Base-by-base conservation (phyloP, 176 grass and related monocot genomes). In the Chrysopogon serrulatus region DNA sequence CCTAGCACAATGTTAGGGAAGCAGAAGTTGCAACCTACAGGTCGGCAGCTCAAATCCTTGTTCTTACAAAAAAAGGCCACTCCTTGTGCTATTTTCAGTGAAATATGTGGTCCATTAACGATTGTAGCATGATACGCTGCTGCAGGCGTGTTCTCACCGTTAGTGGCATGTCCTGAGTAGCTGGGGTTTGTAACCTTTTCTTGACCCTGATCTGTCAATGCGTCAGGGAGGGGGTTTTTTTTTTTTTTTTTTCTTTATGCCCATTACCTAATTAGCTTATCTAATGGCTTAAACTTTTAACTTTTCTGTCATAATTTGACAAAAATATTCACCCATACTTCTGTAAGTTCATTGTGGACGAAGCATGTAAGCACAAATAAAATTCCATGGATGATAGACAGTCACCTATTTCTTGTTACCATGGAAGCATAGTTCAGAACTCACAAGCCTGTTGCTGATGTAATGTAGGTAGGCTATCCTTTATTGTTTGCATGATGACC, bases 241-340 rank as follows among this genome's bases (percentile, higher is more conserved):
- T n/a, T 56, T 23, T 10, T 54, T 11, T 54, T 62, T 30, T 30
- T 34, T 51, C 10, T 53, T 86, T 27, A 80, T 18, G n/a, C n/a
- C 26, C 26, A 26, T 56, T 74, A 42, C 57, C 59, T 65, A 40
- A 65, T 86, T 35, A 81, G 37, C 59, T 6, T 27, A 41, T 64
- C 54, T 24, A 72, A 64, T 4, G 6, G 17, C 73, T 81, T 74
- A 74, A 86, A 53, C 13, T 74, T 74, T 73, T 73, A 83, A 73
- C 33, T 41, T 79, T 77, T 19, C 12, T 59, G 2, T 44, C 37
- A 37, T 69, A 31, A 49, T 77, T 62, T 77, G 42, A 72, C 42
- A 51, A 65, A 65, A 40, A 51, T 78, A 74, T 47, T 68, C 42
- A 48, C 45, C n/a, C 26, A 51, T 73, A 75, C 30, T 28, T 17